Conservation (phyloP, 73 alveolate species). For the Halteria grandinella region DNA sequence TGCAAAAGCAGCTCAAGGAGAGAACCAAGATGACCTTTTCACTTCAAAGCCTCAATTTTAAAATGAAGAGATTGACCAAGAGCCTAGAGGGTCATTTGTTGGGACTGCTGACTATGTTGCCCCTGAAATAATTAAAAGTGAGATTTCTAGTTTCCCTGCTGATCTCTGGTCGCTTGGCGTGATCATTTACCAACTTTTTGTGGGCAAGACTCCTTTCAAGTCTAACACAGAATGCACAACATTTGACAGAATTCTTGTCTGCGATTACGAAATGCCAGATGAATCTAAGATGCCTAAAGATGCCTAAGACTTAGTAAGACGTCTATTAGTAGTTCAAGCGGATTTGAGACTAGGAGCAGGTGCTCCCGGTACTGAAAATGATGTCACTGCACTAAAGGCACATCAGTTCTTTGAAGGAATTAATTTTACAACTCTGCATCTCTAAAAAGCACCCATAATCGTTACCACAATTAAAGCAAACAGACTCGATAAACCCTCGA, state of each 20-base stretch:
- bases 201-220: slow-evolving; percentile 93
- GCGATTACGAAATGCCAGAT: slow-evolving; percentile 32
- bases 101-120: slow-evolving; percentile 87
- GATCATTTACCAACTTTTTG: slow-evolving; percentile 78
- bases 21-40: no score
- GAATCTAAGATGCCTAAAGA: background rate
- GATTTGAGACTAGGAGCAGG: slow-evolving; percentile 37
- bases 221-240: background rate
- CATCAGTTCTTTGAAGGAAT: slow-evolving; percentile 45
- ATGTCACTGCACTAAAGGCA: background rate
- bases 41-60: no score
- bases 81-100: slow-evolving; percentile 61
- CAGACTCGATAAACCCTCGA: no score
- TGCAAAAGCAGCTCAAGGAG: no score
- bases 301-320: background rate
- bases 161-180: slow-evolving; percentile 97
- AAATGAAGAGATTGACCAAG: slow-evolving; percentile 14
- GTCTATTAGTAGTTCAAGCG: slow-evolving; percentile 4
- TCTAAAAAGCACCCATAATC: slow-evolving; percentile 14
- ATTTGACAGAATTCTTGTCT: slow-evolving; percentile 18
- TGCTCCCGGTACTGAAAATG: background rate
- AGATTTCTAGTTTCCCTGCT: slow-evolving; percentile 61
- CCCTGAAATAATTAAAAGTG: slow-evolving; percentile 76
- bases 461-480: background rate
- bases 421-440: background rate